These are phyloP conservation scores for Penicillium nucicola DNA, from an alignment of 495 filamentous ascomycete genomes.

Conservation along the genomic window DNA sequence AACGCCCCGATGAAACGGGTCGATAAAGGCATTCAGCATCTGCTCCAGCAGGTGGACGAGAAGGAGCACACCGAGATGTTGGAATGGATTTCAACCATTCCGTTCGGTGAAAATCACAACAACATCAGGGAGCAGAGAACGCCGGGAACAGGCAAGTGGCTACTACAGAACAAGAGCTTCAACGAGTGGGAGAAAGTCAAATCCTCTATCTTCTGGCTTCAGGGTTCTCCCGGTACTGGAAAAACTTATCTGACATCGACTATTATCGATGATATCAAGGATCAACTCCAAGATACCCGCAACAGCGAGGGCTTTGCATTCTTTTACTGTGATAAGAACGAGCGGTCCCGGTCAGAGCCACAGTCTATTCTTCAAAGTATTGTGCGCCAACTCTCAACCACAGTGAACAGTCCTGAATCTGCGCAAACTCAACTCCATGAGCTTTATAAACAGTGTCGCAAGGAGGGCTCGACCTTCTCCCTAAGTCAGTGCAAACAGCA, in stretches of 20 bases:
- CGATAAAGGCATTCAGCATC: background rate
- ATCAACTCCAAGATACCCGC: background rate
- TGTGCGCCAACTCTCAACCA: constrained; percentile 35
- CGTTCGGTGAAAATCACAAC: constrained; percentile 18
- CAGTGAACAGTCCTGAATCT: background rate
- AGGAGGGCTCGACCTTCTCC: constrained; percentile 16
- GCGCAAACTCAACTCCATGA: constrained; percentile 14
- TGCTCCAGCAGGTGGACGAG: constrained; percentile 4
- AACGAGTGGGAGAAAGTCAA: constrained; percentile 8
- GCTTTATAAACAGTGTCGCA: constrained; percentile 5
- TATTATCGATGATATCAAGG: constrained; percentile 27
- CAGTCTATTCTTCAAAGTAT: constrained; percentile 32
- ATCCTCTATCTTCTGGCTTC: constrained; percentile 21
- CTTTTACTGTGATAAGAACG: constrained; percentile 40
- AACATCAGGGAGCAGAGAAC: constrained; percentile 15
- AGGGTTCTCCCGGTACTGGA: constrained; percentile 29
- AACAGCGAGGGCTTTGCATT: constrained; percentile 34
- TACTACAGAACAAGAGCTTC: constrained; percentile 13
- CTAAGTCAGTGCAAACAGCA: constrained; percentile 20
- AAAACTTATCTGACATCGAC: constrained; percentile 36
- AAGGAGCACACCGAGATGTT: constrained; percentile 13
- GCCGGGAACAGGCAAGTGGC: constrained; percentile 16
- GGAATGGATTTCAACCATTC: constrained; percentile 19
- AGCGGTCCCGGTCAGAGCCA: constrained; percentile 24
- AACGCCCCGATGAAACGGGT: too few species aligned